Evolutionary conservation across 306 rosid genomes (phyloP), one percentile per base, ranked within the genome.

Genomic region (Cicer chorassanicum): DNA sequence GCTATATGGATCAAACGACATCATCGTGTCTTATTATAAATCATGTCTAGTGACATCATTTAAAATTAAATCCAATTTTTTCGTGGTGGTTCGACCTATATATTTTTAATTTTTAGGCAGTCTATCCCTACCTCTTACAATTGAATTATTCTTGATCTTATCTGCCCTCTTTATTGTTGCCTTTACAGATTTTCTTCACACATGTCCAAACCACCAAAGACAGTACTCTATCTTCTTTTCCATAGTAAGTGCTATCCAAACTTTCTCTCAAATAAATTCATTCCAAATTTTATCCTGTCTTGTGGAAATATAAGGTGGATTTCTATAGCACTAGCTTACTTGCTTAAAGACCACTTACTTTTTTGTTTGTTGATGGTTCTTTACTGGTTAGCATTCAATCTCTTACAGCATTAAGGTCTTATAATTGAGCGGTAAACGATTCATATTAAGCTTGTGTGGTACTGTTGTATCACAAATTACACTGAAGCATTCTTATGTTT

Each of bases 41-140:
- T 64, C 50, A 64, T 64, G 69, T 41, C 14, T 15, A 64, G 41
- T 64, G 49, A 64, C 50, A 64, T 45, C 49, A 64, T 8, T 64
- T 40, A 62, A 38, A 64, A 4, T 64, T 40, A 62, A 38, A 62
- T 38, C 46, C 48, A 39, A 14, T 8, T 39, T 9, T 9, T 39
- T 62, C 46, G 8, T 11, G 8, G 14, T 39, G 24, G 62, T 55
- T 54, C 9, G 6, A 14, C 46, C 68, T 39, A 62, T 39, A 63
- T 29, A 29, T 29, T 29, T 29, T 29, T 29, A 29, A 2, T 38
- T 4, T 24, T 14, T 63, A 4, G n/a, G 9, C 14, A 46, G 34
- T 14, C 48, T 39, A n/a, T 4, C 48, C n/a, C 68, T 7, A 39
- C 5, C 6, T 14, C 49, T 36, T 14, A 15, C 48, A 14, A 39